Conservation (phyloP, 2,329 filamentous ascomycete genomes). For the Talaromyces sp. region DNA sequence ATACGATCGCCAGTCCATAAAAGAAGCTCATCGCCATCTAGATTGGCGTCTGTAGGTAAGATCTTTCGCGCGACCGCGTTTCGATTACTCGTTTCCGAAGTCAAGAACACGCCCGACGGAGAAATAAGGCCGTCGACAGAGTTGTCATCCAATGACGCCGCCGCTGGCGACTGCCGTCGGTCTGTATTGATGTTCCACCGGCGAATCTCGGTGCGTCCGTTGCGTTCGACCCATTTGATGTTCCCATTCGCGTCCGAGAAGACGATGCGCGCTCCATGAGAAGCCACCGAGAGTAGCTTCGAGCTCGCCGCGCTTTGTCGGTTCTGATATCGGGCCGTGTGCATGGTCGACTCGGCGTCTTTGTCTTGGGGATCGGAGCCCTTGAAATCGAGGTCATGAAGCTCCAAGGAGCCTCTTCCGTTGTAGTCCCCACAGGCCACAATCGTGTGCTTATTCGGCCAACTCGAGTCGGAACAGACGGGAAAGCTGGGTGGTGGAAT, state of each 20-base stretch:
- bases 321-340: slow-evolving; percentile 57
- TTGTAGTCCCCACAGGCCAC: slow-evolving; percentile 88
- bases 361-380: slow-evolving; percentile 22
- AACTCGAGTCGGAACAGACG: slow-evolving; percentile 27
- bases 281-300: slow-evolving; percentile 73
- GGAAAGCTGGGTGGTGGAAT: slow-evolving; percentile 54
- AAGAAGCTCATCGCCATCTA: slow-evolving; percentile 61
- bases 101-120: slow-evolving; percentile 47
- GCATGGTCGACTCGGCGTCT: slow-evolving; percentile 22
- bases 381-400: slow-evolving; percentile 53
- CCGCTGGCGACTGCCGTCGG: slow-evolving; percentile 12
- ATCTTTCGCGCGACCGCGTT: slow-evolving; percentile 75
- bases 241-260: slow-evolving; percentile 79
- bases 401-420: slow-evolving; percentile 79
- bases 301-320: slow-evolving; percentile 75
- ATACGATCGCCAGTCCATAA: slow-evolving; percentile 86
- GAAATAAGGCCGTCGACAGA: slow-evolving; percentile 25
- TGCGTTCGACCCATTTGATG: slow-evolving; percentile 86
- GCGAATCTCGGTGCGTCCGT: slow-evolving; percentile 57
- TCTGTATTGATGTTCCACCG: slow-evolving; percentile 54
- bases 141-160: neutral
- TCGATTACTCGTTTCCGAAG: slow-evolving; percentile 49
- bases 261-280: slow-evolving; percentile 76
- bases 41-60: slow-evolving; percentile 51
- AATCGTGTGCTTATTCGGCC: slow-evolving; percentile 58